A percentile compares a stretch with the other conserved stretches of the same genome.
Conservation (phyloP, 1,139 yeast genomes). For the Pichia sp. region DNA sequence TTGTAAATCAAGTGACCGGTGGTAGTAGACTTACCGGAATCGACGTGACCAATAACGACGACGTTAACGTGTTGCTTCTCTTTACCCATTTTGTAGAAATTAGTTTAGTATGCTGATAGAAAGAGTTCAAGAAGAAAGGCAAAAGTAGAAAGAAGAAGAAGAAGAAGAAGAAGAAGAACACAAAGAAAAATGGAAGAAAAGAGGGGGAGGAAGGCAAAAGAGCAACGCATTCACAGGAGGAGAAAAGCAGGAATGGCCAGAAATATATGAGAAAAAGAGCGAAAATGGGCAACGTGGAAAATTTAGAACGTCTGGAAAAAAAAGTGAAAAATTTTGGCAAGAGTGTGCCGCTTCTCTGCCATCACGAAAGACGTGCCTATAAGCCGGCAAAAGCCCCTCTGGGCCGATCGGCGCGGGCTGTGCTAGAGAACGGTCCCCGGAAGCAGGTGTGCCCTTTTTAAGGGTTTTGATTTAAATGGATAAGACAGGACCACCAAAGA, state of each 20-base stretch:
- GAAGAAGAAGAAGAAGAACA: neutral
- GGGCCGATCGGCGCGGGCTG: neutral
- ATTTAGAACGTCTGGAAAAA: neutral
- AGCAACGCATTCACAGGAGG: neutral
- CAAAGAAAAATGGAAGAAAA: neutral
- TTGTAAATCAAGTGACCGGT: constrained; percentile 99
- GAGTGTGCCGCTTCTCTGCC: neutral
- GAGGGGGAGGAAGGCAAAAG: constrained; percentile 42
- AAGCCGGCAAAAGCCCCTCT: neutral
- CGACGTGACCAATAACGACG: constrained; percentile 99
- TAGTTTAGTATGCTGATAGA: neutral
- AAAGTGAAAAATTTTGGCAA: neutral
- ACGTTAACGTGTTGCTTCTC: constrained; percentile 97
- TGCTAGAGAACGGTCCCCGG: neutral
- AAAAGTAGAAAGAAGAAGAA: constrained; percentile 1
- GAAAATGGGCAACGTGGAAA: neutral
- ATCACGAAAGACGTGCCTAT: neutral
- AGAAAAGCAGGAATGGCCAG: neutral
- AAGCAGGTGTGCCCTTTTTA: neutral
- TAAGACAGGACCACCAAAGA: neutral
- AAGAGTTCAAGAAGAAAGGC: neutral
- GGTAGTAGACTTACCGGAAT: constrained; percentile 97
- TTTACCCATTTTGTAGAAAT: constrained; percentile 46
- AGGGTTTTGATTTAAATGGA: neutral
- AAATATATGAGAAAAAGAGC: neutral